Evolutionary conservation across 345 rosid genomes (phyloP).

Genomic region (Psidium guajava): DNA sequence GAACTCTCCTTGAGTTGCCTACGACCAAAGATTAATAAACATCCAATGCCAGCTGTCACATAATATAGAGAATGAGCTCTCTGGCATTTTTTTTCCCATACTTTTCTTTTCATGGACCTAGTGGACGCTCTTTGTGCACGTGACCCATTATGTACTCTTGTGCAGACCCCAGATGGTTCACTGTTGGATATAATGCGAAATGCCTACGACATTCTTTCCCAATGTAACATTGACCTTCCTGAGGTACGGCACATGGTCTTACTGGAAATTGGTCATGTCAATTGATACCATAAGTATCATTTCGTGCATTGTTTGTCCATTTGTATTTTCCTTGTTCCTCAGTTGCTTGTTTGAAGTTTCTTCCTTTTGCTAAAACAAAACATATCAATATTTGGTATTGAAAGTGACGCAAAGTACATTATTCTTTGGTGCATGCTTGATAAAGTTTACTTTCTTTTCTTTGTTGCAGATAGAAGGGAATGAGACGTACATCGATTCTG

Average conservation of each 20-base stretch:
- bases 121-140: constrained; percentile 1
- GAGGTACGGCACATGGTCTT: constrained; percentile 30
- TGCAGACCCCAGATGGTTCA: constrained; percentile 96
- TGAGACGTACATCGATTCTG: constrained; percentile 45
- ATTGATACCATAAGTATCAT: not conserved
- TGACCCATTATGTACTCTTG: not conserved
- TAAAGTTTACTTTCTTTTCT: not conserved
- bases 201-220: constrained; percentile 73
- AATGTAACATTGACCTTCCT: constrained; percentile 59
- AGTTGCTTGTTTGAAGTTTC: not conserved
- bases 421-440: not conserved
- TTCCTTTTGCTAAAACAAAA: not conserved
- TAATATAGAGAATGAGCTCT: not conserved
- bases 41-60: not conserved
- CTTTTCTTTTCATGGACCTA: not conserved
- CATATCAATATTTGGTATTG: not conserved
- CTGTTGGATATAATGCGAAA: constrained; percentile 74
- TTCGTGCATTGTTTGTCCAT: not conserved
- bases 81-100: not conserved
- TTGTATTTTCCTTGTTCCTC: not conserved
- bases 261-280: not conserved
- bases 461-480: constrained; percentile 48
- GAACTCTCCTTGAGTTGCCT: not conserved
- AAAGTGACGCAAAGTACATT: not conserved
- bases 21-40: not conserved